Evolutionary conservation across 768 basidiomycete genomes (phyloP), one percentile per base, ranked within the genome.

Genomic region (Hebeloma cylindrosporum): DNA sequence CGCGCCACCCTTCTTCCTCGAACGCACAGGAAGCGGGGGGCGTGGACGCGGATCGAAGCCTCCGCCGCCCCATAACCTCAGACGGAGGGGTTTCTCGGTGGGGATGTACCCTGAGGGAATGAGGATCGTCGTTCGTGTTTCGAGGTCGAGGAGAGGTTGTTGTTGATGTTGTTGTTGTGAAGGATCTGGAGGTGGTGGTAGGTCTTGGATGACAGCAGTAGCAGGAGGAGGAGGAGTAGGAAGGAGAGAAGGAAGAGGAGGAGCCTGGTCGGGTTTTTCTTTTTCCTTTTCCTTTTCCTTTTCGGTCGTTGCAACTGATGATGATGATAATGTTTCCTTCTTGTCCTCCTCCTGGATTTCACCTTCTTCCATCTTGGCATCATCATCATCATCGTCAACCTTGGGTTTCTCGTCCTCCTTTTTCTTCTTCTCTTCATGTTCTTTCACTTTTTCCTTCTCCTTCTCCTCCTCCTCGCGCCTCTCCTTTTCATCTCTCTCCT

Each of bases 41-140:
- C 60, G 46, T 4, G 54, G 56, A 3, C 52, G 44, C 22, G 40
- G 76, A 51, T 50, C 72, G 57, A 53, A 71, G 26, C 75, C 60
- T 5, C 82, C 84, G 16, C 82, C 85, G 40, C 85, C 85, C 85
- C 85, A 88, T 14, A 88, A 70, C n/a, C 73, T 74, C 10, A 79
- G 80, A 4, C 60, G 74, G 4, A 60, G 48, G 9, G 83, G 83
- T 40, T 77, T 73, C 35, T 72, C 64, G 10, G 71, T 64, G 0
- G 84, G 85, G 16, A 88, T 69, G 54, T 77, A 76, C 1, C 74
- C 72, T 17, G 69, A 65, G 0, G 86, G 83, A 47, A 88, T 73
- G 57, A 83, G 62, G 40, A 86, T 68, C 1, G 80, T 77, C 21
- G 76, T 69, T 1, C 68, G 66, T 1, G 73, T 75, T 37, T 77